These are phyloP conservation scores for Rhododendron griersonianum DNA, from an alignment of 148 eudicot genomes.

Conservation along the genomic window DNA sequence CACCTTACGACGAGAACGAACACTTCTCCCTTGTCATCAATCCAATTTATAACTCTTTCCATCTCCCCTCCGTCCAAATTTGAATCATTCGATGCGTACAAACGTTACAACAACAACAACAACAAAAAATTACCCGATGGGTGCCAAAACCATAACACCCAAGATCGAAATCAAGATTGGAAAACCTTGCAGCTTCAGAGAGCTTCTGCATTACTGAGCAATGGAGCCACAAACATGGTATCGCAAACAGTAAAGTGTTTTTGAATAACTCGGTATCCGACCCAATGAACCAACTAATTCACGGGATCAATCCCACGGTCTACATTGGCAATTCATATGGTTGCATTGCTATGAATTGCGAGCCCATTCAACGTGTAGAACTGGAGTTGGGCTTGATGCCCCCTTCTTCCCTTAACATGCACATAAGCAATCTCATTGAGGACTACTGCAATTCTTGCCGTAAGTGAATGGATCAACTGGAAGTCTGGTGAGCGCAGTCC, in stretches of 20 bases:
- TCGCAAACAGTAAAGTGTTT: neutral
- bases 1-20: neutral
- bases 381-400: neutral
- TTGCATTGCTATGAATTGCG: neutral
- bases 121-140: neutral
- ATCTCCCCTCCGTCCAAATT: neutral
- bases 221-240: neutral
- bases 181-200: neutral
- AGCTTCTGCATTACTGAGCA: neutral
- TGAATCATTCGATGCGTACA: neutral
- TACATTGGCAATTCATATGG: neutral
- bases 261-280: neutral
- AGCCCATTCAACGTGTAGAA: neutral
- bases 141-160: neutral
- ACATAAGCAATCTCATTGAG: neutral
- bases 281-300: neutral
- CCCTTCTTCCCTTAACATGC: constrained; percentile 9
- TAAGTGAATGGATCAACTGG: neutral
- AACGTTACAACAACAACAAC: neutral
- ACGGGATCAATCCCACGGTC: neutral
- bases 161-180: neutral
- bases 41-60: neutral
- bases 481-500: neutral
- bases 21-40: neutral
- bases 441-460: neutral